Evolutionary conservation across 2,329 filamentous ascomycete species (phyloP), one percentile per base, ranked within the genome.

Genomic region (Pseudogymnoascus sp.): DNA sequence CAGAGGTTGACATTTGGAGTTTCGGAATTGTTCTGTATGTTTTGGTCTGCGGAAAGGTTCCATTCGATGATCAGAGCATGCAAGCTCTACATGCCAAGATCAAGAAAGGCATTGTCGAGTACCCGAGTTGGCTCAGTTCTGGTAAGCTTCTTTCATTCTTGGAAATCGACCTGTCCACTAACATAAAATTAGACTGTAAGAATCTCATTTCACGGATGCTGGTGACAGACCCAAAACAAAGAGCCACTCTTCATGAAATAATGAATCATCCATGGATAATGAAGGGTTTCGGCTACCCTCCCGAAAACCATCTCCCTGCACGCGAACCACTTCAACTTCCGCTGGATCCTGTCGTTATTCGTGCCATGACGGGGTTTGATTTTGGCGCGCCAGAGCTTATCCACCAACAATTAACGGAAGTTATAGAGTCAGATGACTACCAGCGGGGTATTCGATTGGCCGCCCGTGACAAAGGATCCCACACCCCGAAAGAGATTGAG

Each of bases 31-130:
- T 99, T 10, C 81, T 99, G 12, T 99, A 97, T 68, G 94, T 99
- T 61, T 75, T 99, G 63, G 94, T 97, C 3, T 97, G 94, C 71
- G 94, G 94, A 58, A 97, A 97, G 73, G 94, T 99, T 3, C 94
- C 94, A 0, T 99, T 99, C 69, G 94, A 99, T 71, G 94, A 99
- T 71, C 94, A 99, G 75, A 96, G 92, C 76, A 99, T 99, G 91
- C 94, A 92, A 34, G 92, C 95, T 64, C 78, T 99, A 56, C 94
- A 99, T 74, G 92, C 92, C 61, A 99, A 99, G 76, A 99, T 99
- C 74, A 99, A 99, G 77, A 95, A 95, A 71, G 94, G 94, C 34
- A 76, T 89, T 57, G 94, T 97, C 15, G 94, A 99, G 71, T 99
- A 97, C 72, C 94, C 94, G 2, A 89, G 86, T 62, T 97, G 94